Conservation (phyloP, 352 stramenopile genomes). For the Globisporangium viniferum region DNA sequence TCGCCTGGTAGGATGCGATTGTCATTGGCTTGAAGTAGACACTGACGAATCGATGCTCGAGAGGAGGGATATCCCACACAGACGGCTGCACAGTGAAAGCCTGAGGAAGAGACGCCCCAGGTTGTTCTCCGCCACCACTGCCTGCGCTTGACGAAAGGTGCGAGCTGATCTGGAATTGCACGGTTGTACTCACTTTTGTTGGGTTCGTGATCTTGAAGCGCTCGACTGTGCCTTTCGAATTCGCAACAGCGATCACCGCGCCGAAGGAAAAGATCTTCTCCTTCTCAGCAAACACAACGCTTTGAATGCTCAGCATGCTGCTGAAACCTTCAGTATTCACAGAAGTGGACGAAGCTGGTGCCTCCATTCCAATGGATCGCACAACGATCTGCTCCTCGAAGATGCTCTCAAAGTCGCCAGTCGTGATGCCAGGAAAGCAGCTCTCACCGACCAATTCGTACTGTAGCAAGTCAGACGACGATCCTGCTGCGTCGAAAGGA, state of each 20-base stretch:
- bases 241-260: conserved; percentile 62
- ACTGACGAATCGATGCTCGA: conserved; percentile 93
- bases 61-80: conserved; percentile 91
- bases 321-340: neutral
- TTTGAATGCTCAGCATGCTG: conserved; percentile 37
- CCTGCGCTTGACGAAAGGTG: neutral
- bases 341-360: neutral
- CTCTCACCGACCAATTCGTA: conserved; percentile 92
- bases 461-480: conserved; percentile 30
- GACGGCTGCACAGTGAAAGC: conserved; percentile 89
- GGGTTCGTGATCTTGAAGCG: conserved; percentile 94
- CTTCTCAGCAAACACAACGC: conserved; percentile 79
- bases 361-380: conserved; percentile 53
- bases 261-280: conserved; percentile 89
- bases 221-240: conserved; percentile 81
- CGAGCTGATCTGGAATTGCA: conserved; percentile 77
- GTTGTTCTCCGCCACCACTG: neutral
- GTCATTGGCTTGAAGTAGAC: conserved; percentile 91
- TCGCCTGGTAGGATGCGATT: conserved; percentile 80
- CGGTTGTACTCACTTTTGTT: conserved; percentile 91
- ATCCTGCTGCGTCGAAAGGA: conserved; percentile 22
- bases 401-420: conserved; percentile 85
- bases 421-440: conserved; percentile 91
- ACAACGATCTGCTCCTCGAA: conserved; percentile 96
- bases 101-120: conserved; percentile 6